A percentile compares a stretch with the other conserved stretches of the same genome.
These are phyloP conservation scores for Prunus persica DNA, from an alignment of 306 rosid genomes.

Conservation along the genomic window Prunus_persica_NCBIv2 NC_034014.1:23623501-23624000, in stretches of 20 bases:
- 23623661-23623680: slow-evolving; percentile 90
- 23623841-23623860: slow-evolving; percentile 46
- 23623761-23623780: slow-evolving; percentile 73
- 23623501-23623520: slow-evolving; percentile 40
- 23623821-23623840: slow-evolving; percentile 63
- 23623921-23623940: slow-evolving; percentile 19
- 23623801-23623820: slow-evolving; percentile 79
- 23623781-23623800: slow-evolving; percentile 62
- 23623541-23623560: slow-evolving; percentile 63
- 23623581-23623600: slow-evolving; percentile 46
- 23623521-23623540: slow-evolving; percentile 61
- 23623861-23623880: slow-evolving; percentile 31
- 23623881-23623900: slow-evolving; percentile 4
- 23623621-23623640: slow-evolving; percentile 42
- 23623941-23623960: too few species aligned
- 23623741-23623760: slow-evolving; percentile 82
- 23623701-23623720: slow-evolving; percentile 63
- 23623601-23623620: slow-evolving; percentile 52
- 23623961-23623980: neutral
- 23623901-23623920: slow-evolving; percentile 16
- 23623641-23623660: slow-evolving; percentile 92
- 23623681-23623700: slow-evolving; percentile 72
- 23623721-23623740: slow-evolving; percentile 81
- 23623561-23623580: slow-evolving; percentile 37
- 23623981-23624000: slow-evolving; percentile 29